Evolutionary conservation across 176 grass and related monocot species (phyloP).

Genomic region (Rhipidocladum racemiflorum): DNA sequence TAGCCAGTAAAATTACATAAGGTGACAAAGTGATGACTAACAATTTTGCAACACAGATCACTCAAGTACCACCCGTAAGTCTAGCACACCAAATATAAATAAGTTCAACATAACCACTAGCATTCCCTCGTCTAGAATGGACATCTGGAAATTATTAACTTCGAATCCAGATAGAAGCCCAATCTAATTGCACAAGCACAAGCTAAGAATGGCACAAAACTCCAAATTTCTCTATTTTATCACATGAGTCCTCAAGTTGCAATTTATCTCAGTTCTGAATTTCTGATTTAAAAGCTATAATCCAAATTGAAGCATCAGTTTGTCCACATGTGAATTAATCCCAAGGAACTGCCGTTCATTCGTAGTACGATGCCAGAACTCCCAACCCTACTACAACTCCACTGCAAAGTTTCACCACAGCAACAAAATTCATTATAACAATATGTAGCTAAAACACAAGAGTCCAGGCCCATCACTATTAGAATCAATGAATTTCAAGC

Average conservation of each 20-base stretch:
- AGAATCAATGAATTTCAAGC: neutral
- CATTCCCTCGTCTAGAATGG: neutral
- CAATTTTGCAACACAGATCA: neutral
- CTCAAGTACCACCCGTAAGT: neutral
- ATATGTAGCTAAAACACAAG: neutral
- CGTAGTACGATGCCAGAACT: neutral
- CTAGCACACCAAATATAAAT: neutral
- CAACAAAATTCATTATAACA: neutral
- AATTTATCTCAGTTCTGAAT: neutral
- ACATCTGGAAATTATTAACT: neutral
- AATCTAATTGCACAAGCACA: neutral
- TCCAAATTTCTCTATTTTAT: neutral
- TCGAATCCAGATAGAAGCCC: neutral
- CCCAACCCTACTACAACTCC: neutral
- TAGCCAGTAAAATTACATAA: neutral
- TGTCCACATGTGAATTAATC: neutral
- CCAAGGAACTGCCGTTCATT: neutral
- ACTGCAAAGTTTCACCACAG: neutral
- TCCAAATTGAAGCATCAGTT: neutral
- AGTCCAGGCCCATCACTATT: neutral
- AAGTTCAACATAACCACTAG: neutral
- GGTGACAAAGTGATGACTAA: neutral
- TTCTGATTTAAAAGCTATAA: constrained; percentile 15
- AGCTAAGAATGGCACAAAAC: neutral
- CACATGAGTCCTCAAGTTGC: neutral